Base-by-base conservation (phyloP, 2,329 filamentous ascomycete genomes). In the Aspergillus jensenii region DNA sequence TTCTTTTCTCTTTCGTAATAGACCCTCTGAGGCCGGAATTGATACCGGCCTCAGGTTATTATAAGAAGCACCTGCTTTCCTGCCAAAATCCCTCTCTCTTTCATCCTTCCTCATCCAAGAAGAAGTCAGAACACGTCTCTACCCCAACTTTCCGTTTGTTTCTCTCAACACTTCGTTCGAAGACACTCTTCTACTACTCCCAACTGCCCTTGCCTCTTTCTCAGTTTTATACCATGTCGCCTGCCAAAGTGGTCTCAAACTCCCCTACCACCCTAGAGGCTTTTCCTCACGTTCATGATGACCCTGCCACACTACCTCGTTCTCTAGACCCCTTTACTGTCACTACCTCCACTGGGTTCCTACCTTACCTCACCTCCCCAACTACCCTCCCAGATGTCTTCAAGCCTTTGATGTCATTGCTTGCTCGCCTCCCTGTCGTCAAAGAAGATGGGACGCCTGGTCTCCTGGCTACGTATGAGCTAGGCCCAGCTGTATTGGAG, bases 341-440 rank as follows among this genome's bases (percentile, higher is more conserved):
- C 65, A 80, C 78, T 27, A 77, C 76, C 14, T 70, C 72, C 2
- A 78, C 76, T 41, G 78, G 78, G 17, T 80, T 80, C 63, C 63
- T 80, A 21, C 78, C 78, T 23, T 75, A 74, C 61, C 65, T 65
- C 40, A 68, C 71, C 43, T 73, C 77, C 19, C 70, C 76, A 43
- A 67, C 66, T 50, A 73, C 80, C 9, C 84, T 96, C 0, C 92
- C 93, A 19, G 65, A 81, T 14, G 89, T 89, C 71, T 97, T 96
- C 71, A 82, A 86, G 37, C 77, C 84, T 4, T 81, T 96, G 35
- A 87, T 90, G 73, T 85, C 85, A 23, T 81, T 96, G 61, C 82
- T 93, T 33, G 81, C 86, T 59, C 85, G 87, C 59, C 90, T 95
- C 85, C 91, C 93, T 25, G 88, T 96, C 72, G 85, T 85, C 77